Percentiles rank a stretch among this genome's conserved stretches.
Conservation (phyloP, 139 green algal genomes). For the Chlamydomonas sp. region DNA sequence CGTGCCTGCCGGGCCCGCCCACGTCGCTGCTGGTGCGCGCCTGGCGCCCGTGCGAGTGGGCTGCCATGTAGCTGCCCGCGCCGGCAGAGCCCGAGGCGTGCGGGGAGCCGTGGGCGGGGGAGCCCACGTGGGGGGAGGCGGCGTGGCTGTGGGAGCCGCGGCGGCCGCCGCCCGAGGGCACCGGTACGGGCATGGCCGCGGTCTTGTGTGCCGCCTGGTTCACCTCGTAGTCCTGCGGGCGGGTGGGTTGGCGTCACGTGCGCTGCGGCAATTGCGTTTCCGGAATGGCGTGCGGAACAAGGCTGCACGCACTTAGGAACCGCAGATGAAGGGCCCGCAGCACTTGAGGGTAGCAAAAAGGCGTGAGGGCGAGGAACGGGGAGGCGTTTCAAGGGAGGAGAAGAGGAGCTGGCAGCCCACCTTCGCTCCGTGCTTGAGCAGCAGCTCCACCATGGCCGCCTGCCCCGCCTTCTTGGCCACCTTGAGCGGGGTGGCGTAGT, state of each 20-base stretch:
- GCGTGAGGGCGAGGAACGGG: neutral
- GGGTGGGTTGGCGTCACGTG: neutral
- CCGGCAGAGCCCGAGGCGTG: neutral
- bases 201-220: constrained; percentile 33
- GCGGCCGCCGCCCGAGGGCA: neutral
- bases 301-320: neutral
- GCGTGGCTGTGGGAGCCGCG: neutral
- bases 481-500: constrained; percentile 38
- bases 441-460: constrained; percentile 20
- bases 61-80: constrained; percentile 10
- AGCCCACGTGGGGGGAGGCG: neutral
- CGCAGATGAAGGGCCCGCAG: neutral
- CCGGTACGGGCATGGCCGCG: constrained; percentile 15
- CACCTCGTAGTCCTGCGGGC: constrained; percentile 25
- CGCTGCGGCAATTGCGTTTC: neutral
- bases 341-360: neutral
- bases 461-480: constrained; percentile 40
- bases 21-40: neutral
- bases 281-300: neutral
- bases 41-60: neutral
- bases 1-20: neutral
- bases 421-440: constrained; percentile 24
- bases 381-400: neutral
- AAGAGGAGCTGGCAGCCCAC: neutral
- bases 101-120: neutral